These are phyloP conservation scores for Basidiobolus meristosporus DNA, from an alignment of 371 early-diverging fungal genomes.

Conservation along the genomic window DNA sequence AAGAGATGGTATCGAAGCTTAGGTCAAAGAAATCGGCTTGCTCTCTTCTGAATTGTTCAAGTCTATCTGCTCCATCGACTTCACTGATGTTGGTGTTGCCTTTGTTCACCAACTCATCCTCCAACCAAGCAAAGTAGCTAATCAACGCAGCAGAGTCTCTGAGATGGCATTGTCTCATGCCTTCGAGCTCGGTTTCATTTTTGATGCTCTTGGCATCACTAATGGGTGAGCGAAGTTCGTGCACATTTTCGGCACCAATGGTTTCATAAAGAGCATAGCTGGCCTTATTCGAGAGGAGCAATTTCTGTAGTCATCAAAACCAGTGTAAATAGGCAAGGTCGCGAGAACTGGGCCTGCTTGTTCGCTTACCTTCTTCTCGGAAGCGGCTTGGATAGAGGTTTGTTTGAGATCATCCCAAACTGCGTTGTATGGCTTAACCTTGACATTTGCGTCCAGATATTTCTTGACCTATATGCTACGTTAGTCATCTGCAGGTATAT, in stretches of 20 bases:
- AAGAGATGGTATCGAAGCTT: slow-evolving; percentile 97
- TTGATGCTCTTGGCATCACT: slow-evolving; percentile 79
- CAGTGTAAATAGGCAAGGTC: too few relatives aligned
- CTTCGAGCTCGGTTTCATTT: slow-evolving; percentile 77
- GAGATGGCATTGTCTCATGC: slow-evolving; percentile 85
- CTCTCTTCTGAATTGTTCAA: slow-evolving; percentile 37
- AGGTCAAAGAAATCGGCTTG: slow-evolving; percentile 65
- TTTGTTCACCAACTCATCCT: slow-evolving; percentile 49
- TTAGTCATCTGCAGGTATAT: too few relatives aligned
- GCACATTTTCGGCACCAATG: slow-evolving; percentile 23
- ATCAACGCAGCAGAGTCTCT: slow-evolving; percentile 88
- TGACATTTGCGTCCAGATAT: slow-evolving; percentile 39
- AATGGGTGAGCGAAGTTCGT: slow-evolving; percentile 47
- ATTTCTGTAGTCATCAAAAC: too few relatives aligned
- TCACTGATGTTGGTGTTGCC: slow-evolving; percentile 38
- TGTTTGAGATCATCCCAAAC: slow-evolving; percentile 52
- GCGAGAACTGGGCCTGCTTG: too few relatives aligned
- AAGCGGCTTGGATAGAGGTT: too few relatives aligned
- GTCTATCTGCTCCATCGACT: slow-evolving; percentile 58
- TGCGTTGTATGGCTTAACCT: slow-evolving; percentile 49
- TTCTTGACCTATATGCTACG: slow-evolving; percentile 6
- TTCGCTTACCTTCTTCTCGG: too few relatives aligned
- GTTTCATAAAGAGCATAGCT: slow-evolving; percentile 36
- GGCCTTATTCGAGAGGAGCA: slow-evolving; percentile 31
- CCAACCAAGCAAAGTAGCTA: slow-evolving; percentile 89